Base-by-base conservation (phyloP, 169 alveolate species). In the Cystoisospora suis region DNA sequence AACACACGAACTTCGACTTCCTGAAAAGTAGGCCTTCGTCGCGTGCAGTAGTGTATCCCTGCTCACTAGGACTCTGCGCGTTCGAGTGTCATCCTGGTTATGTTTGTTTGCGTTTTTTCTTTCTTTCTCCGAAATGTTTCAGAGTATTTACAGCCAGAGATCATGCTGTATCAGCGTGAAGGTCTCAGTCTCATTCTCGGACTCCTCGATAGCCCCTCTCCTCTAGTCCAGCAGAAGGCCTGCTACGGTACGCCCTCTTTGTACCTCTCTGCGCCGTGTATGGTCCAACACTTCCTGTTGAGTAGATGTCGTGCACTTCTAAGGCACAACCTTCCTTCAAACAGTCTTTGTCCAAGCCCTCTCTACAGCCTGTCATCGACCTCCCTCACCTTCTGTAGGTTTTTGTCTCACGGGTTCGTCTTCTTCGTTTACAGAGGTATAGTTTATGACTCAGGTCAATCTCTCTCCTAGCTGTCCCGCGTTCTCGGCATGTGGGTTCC, bases 61-160 rank as follows among this genome's bases (percentile, higher is more conserved):
- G n/a, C n/a, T n/a, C n/a, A n/a, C n/a, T n/a, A n/a, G n/a, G n/a
- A n/a, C n/a, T n/a, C n/a, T n/a, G n/a, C 65, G 12, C 23, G 29
- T 53, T 53, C 65, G 29, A 12, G 65, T 53, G 65, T 53, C 29
- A 53, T 53, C 65, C 65, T 15, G 29, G 65, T 53, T 53, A 12
- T 53, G 29, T 53, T 53, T 23, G 65, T 23, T 53, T 53, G 29
- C 23, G 29, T 53, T 53, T 23, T 53, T 23, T 53, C 65, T 23
- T 12, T 53, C 65, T 53, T 23, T 53, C 23, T 23, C n/a, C n/a
- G n/a, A n/a, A n/a, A n/a, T 17, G 23, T 9, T 32, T 45, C 88
- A 81, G 88, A 81, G 88, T 81, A 81, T 34, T 53, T 81, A 4
- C 88, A 81, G 72, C 88, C 88, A 4, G 88, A 81, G 38, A 81